Evolutionary conservation across 2,329 filamentous ascomycete genomes (phyloP), one percentile per base, ranked within the genome.

Genomic region (Blumeriella jaapii): DNA sequence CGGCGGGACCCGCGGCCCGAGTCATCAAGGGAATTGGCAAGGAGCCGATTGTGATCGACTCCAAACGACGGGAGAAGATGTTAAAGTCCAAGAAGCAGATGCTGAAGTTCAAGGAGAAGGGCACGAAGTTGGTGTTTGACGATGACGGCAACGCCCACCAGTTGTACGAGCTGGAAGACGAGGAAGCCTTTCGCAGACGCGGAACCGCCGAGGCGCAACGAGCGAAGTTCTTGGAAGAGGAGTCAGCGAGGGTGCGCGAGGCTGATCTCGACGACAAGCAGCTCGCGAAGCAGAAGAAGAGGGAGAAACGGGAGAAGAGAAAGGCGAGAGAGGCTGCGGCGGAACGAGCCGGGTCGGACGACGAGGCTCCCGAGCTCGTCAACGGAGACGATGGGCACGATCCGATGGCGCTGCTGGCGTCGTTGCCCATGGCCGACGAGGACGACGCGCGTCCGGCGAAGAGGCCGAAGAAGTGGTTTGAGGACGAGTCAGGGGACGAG

Each of bases 41-140:
- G 42, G 74, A 82, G 17, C 74, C 83, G 2, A 68, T 94, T 28
- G 64, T 94, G 13, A 76, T 98, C 43, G 91, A 98, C 63, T 94
- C 86, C 9, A 93, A 96, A 59, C 84, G 91, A 15, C 79, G 86
- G 48, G 89, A 94, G 61, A 96, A 95, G 63, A 71, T 94, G n/a
- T 72, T 96, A 46, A 81, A 81, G 53, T 93, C 83, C 13, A 96
- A 95, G 68, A 94, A 94, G 69, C 82, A 93, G 60, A 72, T 95
- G 46, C 71, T 85, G 54, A 91, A 93, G 56, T 82, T 84, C 65
- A 93, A 86, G 65, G 83, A 85, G 54, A 82, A 80, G 55, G 82
- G 84, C 9, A 78, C 74, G 25, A 93, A 91, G 56, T 64, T 95
- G 6, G 69, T 95, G 4, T 98, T 89, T 57, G 89, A 96, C 60